phyloP scores from a whole-genome alignment of 768 basidiomycete species.

The Kwoniella sp. region DNA sequence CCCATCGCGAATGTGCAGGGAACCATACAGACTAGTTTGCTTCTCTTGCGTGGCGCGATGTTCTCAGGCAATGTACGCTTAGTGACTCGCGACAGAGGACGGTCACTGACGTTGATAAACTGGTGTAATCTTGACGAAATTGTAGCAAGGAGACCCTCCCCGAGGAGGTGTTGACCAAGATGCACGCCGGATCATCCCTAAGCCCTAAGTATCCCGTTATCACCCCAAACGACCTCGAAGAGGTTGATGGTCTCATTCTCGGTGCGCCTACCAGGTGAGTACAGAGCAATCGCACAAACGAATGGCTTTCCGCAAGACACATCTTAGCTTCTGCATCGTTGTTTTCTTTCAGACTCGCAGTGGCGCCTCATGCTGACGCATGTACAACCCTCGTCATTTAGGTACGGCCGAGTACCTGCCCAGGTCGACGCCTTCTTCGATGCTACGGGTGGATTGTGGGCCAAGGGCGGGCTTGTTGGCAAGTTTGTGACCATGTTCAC shows the following conservation, averaged over 20 bases:
- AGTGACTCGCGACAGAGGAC: no score
- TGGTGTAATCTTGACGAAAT: no score
- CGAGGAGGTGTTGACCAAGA: conserved; percentile 65
- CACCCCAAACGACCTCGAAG: conserved; percentile 61
- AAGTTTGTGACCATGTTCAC: conserved; percentile 70
- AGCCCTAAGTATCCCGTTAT: conserved; percentile 69
- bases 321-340: no score
- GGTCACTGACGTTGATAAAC: no score
- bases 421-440: conserved; percentile 62
- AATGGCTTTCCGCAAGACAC: no score
- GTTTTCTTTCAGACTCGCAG: no score
- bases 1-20: no score
- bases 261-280: conserved; percentile 59
- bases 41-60: no score
- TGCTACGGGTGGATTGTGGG: conserved; percentile 62
- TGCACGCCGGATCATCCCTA: conserved; percentile 67
- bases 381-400: conserved; percentile 46
- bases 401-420: conserved; percentile 57
- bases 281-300: no score
- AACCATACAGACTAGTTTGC: no score
- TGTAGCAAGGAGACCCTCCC: conserved; percentile 71
- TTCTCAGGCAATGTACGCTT: no score
- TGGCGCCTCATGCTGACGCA: no score
- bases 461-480: conserved; percentile 64
- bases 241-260: conserved; percentile 69